Evolutionary conservation across 225 moss, liverwort and hornwort genomes (phyloP).

Genomic region (Straminergon stramineum): DNA sequence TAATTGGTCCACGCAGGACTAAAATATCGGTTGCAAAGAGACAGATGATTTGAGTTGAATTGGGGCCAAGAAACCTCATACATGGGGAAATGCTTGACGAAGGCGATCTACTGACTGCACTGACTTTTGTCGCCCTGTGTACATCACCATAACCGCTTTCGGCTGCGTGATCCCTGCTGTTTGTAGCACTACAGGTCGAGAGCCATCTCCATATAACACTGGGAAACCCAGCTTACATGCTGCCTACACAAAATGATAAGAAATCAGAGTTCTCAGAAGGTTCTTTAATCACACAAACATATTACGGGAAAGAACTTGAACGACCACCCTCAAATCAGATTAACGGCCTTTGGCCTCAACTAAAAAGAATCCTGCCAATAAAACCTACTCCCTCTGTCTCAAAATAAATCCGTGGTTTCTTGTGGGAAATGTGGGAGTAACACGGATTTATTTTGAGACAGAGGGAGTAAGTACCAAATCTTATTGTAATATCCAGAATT

Average conservation of each 20-base stretch:
- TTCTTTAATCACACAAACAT: background rate
- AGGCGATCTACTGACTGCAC: constrained; percentile 85
- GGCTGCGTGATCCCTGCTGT: constrained; percentile 84
- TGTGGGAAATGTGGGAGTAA: background rate
- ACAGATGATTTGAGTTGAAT: background rate
- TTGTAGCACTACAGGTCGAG: constrained; percentile 73
- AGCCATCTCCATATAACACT: constrained; percentile 93
- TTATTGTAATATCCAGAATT: background rate
- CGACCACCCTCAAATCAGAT: background rate
- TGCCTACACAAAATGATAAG: constrained; percentile 35
- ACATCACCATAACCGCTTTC: constrained; percentile 98
- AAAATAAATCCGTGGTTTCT: background rate
- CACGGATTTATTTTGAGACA: background rate
- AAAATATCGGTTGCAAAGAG: background rate
- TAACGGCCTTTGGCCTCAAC: background rate
- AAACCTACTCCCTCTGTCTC: background rate
- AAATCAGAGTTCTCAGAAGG: background rate
- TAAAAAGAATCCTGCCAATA: background rate
- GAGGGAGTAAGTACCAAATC: background rate
- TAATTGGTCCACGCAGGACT: background rate
- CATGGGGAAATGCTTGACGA: constrained; percentile 68
- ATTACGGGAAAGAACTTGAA: background rate
- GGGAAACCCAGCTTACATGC: constrained; percentile 92
- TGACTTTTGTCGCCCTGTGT: constrained; percentile 89
- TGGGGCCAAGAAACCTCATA: constrained; percentile 18